phyloP scores from a whole-genome alignment of 306 rosid species.

The Acacia confusa region DNA sequence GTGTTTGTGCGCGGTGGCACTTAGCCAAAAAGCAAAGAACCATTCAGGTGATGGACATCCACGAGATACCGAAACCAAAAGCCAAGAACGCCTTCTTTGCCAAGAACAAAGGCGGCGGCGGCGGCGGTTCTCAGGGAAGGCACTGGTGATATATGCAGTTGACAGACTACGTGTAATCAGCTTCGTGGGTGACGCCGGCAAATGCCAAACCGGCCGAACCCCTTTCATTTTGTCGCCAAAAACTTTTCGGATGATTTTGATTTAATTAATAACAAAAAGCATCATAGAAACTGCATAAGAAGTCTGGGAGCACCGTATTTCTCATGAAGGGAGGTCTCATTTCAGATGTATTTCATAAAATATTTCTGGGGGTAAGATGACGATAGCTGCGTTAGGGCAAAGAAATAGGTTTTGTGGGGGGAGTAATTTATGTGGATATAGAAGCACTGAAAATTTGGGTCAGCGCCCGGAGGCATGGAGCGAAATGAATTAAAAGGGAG shows the following conservation, averaged over 20 bases:
- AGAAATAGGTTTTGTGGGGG: not conserved
- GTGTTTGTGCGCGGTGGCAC: conserved; percentile 30
- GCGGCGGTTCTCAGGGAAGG: conserved; percentile 64
- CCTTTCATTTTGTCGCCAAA: conserved; percentile 13
- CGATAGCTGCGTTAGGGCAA: not conserved
- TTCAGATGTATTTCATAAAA: not conserved
- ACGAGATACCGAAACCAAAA: conserved; percentile 67
- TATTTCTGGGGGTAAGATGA: not conserved
- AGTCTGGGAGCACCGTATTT: not conserved
- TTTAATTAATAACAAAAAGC: conserved; percentile 2
- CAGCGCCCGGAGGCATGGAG: not conserved
- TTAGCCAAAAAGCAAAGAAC: conserved; percentile 88
- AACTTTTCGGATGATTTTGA: not conserved
- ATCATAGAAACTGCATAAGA: not conserved
- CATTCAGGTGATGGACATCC: conserved; percentile 91
- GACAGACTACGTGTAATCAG: not conserved
- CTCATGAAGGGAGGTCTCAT: not conserved
- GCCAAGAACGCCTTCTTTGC: conserved; percentile 71
- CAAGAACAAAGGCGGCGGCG: conserved; percentile 62
- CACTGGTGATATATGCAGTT: conserved; percentile 51
- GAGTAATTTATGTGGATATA: not conserved
- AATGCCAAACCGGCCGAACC: not conserved
- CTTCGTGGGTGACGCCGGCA: conserved; percentile 17
- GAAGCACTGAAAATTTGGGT: not conserved
- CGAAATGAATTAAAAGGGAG: too few relatives aligned